Evolutionary conservation across 345 rosid species (phyloP).

Genomic region (Brassica napus): DNA sequence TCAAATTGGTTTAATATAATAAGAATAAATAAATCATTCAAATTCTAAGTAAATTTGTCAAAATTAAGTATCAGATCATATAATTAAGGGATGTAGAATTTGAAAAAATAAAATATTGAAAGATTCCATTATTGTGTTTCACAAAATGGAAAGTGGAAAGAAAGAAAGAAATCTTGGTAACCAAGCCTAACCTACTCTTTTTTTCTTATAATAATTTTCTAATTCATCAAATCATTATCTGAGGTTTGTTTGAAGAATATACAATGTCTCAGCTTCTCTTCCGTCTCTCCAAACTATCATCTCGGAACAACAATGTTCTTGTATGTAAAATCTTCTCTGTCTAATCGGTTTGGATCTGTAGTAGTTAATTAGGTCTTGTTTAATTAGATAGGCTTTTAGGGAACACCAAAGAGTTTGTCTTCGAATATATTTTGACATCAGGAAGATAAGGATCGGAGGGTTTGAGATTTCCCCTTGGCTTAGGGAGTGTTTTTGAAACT

Average conservation of each 20-base stretch:
- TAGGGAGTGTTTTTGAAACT: background rate
- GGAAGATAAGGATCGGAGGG: background rate
- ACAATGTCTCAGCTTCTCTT: conserved; percentile 13
- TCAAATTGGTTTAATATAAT: too few species aligned
- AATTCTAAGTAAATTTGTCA: too few species aligned
- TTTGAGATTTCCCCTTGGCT: background rate
- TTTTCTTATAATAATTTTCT: background rate
- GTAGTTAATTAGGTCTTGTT: background rate
- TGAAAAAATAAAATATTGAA: too few species aligned
- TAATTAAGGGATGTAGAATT: too few species aligned
- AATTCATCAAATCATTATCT: background rate
- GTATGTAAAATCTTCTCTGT: background rate
- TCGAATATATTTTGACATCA: background rate
- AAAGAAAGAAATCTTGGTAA: too few species aligned
- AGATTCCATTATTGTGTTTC: too few species aligned
- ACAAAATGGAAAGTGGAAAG: too few species aligned
- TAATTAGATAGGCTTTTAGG: background rate
- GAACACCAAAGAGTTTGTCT: background rate
- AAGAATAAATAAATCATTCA: too few species aligned
- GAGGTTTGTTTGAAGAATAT: background rate
- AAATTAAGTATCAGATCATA: too few species aligned
- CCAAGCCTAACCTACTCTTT: too few species aligned
- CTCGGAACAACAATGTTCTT: background rate
- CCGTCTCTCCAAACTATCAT: background rate
- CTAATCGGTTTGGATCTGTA: background rate